Evolutionary conservation across 805 yeast species (phyloP), one percentile per base, ranked within the genome.

Genomic region (Komagataella phaffii): DNA sequence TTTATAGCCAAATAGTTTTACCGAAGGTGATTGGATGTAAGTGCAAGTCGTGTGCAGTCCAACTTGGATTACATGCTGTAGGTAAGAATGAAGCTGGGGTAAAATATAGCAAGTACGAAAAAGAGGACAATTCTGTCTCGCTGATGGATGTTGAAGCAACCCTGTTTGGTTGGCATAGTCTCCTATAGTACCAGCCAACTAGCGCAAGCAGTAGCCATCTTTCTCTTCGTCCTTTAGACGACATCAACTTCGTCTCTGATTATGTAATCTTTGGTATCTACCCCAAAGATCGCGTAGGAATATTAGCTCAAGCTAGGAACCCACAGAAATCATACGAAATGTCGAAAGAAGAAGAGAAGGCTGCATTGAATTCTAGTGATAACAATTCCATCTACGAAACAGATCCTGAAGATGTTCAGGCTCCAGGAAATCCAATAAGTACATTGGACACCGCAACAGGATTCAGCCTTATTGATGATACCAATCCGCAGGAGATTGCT

Each of bases 401-500:
- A 48, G 54, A 8, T 8, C 14, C 40, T 4, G 40, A 30, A 30
- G 40, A 30, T 8, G 40, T 30, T 30, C 14, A 52, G 52, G 44
- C 51, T 53, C 10, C 56, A 52, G 7, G 50, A 52, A 6, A 52
- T 57, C 23, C 52, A 54, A 18, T 56, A 61, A 43, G 51, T 62
- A 24, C 53, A 63, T 30, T 30, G 14, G 51, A 58, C 40, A 30
- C 40, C 44, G 58, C 58, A 21, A 60, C 61, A 45, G 70, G 70
- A 3, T 51, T 65, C 53, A 60, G 61, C 4, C 55, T 57, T 5
- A 64, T 66, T 2, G 64, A 64, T 1, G 83, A 77, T 56, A 61
- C 67, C 1, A 59, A 67, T 50, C 72, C 72, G 0, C 85, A 84
- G 46, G 67, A 68, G 36, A 76, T 85, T 47, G 85, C 79, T 7